phyloP scores from a whole-genome alignment of 1,284 basidiomycete genomes.

The Ceratobasidium sp. region DNA sequence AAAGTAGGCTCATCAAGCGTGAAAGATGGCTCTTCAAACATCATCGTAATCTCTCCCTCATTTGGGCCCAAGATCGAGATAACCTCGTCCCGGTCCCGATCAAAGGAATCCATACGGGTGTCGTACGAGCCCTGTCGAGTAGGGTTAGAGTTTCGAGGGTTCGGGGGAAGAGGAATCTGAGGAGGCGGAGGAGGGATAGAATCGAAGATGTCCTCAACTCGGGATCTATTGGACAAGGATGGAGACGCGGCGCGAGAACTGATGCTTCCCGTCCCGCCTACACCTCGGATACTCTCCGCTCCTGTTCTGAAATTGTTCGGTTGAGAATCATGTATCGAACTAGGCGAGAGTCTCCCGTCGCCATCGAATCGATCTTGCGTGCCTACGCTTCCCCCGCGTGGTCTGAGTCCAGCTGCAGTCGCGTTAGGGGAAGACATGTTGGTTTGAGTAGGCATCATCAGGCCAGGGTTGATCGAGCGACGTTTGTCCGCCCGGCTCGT shows the following conservation, averaged over 20 bases:
- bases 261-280: conserved; percentile 29
- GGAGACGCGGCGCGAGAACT: conserved; percentile 39
- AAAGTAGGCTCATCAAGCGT: conserved; percentile 16
- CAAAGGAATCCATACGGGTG: conserved; percentile 14
- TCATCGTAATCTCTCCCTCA: conserved; percentile 37
- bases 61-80: conserved; percentile 4
- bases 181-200: too few species aligned
- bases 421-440: not conserved
- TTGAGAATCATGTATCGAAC: conserved; percentile 11
- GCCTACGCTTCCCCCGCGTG: conserved; percentile 7
- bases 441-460: conserved; percentile 50
- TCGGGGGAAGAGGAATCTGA: too few species aligned
- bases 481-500: conserved; percentile 48
- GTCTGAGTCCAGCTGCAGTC: conserved; percentile 2
- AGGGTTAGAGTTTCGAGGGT: not conserved
- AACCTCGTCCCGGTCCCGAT: conserved; percentile 2
- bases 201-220: too few species aligned
- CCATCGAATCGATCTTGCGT: conserved; percentile 1
- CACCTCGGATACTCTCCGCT: conserved; percentile 9
- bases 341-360: conserved; percentile 17
- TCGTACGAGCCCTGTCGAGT: conserved; percentile 13
- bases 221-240: not conserved
- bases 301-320: conserved; percentile 20
- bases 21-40: conserved; percentile 38
- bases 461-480: conserved; percentile 55